These are phyloP conservation scores for Fagus sylvatica DNA, from an alignment of 306 rosid genomes.

Conservation along the genomic window DNA sequence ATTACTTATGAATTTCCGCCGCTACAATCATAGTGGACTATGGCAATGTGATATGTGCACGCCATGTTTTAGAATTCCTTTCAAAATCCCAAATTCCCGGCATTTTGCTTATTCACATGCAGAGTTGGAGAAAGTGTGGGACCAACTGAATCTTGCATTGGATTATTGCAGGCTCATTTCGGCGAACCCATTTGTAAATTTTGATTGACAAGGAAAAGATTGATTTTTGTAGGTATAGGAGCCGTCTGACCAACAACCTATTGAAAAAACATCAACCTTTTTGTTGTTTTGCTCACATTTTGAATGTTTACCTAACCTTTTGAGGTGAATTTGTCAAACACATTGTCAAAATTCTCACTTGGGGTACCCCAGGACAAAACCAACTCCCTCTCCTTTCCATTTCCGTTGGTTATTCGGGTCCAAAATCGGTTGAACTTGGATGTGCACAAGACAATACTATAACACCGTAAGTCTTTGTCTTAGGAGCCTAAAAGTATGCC, in stretches of 20 bases:
- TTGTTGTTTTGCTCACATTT: not conserved
- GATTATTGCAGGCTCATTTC: not conserved
- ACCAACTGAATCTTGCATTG: slow-evolving; percentile 9
- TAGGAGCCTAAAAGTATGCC: not conserved
- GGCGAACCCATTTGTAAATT: slow-evolving; percentile 9
- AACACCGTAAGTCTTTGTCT: no score
- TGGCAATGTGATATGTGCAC: not conserved
- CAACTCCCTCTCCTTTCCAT: not conserved
- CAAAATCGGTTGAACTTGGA: not conserved
- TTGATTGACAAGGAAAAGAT: slow-evolving; percentile 6
- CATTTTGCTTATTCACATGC: not conserved
- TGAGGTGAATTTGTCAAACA: not conserved
- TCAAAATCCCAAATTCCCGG: slow-evolving; percentile 3
- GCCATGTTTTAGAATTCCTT: no score
- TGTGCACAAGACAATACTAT: no score
- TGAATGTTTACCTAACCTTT: slow-evolving; percentile 15
- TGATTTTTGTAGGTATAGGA: not conserved
- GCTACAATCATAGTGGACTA: not conserved
- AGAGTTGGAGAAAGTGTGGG: slow-evolving; percentile 5
- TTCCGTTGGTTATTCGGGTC: not conserved
- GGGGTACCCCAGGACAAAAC: not conserved
- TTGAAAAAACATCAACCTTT: slow-evolving; percentile 31
- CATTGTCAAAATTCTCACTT: not conserved
- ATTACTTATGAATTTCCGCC: not conserved
- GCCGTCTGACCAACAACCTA: slow-evolving; percentile 37